These are phyloP conservation scores for Cordyceps cicadae DNA, from an alignment of 2,329 filamentous ascomycete species.

Conservation along the genomic window DNA sequence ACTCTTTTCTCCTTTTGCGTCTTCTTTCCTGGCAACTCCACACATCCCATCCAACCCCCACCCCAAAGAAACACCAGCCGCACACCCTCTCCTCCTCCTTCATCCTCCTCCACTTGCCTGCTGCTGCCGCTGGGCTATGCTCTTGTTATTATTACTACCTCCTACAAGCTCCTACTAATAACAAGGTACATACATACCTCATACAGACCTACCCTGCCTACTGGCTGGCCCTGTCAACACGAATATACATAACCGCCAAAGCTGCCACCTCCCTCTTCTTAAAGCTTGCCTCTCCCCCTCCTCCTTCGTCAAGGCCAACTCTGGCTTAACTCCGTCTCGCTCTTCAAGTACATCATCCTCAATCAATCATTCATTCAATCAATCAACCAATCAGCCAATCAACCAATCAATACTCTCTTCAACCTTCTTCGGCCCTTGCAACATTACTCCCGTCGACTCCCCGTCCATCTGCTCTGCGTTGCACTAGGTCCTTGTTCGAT, in stretches of 20 bases:
- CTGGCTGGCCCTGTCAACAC: too few species aligned
- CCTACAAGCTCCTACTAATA: too few species aligned
- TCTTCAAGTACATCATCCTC: neutral
- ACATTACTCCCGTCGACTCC: neutral
- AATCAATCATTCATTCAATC: neutral
- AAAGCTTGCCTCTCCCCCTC: neutral
- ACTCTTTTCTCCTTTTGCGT: neutral
- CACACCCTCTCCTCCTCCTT: neutral
- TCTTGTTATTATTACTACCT: neutral
- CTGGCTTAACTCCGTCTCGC: neutral
- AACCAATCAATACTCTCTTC: constrained; percentile 3
- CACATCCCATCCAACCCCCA: constrained; percentile 2
- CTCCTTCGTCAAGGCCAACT: constrained; percentile 10
- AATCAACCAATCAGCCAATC: neutral
- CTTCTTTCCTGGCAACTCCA: neutral
- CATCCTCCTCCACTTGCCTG: neutral
- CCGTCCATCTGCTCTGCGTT: neutral
- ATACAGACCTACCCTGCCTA: neutral
- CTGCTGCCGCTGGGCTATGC: neutral
- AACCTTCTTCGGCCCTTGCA: neutral
- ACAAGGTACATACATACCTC: too few species aligned
- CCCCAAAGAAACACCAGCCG: neutral
- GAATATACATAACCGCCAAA: constrained; percentile 35
- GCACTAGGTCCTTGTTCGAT: neutral
- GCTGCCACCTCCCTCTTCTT: constrained; percentile 22